Conservation (phyloP, 768 basidiomycete species). For the Trametes cingulata region DNA sequence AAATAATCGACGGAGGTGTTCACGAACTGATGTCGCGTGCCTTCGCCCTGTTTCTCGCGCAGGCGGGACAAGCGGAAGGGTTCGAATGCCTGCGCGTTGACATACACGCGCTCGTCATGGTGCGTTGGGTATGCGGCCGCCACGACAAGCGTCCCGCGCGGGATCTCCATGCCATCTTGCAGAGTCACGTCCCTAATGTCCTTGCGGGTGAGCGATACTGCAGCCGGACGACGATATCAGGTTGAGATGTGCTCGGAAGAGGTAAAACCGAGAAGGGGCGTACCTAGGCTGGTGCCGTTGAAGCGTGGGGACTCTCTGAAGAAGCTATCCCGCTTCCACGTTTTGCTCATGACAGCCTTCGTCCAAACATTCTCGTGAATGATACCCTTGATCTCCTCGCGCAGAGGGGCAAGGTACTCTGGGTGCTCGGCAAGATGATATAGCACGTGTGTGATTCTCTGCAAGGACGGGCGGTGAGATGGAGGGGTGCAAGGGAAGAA, state of each 20-base stretch:
- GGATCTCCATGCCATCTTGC: constrained; percentile 34
- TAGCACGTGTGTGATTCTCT: constrained; percentile 30
- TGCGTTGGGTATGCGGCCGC: constrained; percentile 22
- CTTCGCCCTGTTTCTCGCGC: constrained; percentile 34
- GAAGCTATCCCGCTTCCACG: constrained; percentile 50
- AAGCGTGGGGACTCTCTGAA: constrained; percentile 46
- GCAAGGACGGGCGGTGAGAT: background rate
- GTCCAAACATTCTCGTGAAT: constrained; percentile 37
- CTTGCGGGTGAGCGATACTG: constrained; percentile 32
- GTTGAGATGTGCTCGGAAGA: background rate
- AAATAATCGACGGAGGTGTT: constrained; percentile 30
- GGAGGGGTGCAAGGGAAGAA: background rate
- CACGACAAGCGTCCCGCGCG: constrained; percentile 23
- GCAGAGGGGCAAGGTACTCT: constrained; percentile 26
- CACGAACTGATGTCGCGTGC: constrained; percentile 35
- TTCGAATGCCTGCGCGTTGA: constrained; percentile 36
- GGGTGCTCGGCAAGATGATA: constrained; percentile 29
- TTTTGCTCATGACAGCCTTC: constrained; percentile 40
- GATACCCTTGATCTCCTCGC: constrained; percentile 28
- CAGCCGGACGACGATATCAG: background rate
- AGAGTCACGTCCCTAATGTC: constrained; percentile 35
- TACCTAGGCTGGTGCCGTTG: constrained; percentile 25
- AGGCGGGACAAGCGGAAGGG: constrained; percentile 48
- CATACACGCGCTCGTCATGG: constrained; percentile 26
- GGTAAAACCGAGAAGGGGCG: background rate